Evolutionary conservation across 495 filamentous ascomycete species (phyloP).

Genomic region (Trichoderma erinaceum): DNA sequence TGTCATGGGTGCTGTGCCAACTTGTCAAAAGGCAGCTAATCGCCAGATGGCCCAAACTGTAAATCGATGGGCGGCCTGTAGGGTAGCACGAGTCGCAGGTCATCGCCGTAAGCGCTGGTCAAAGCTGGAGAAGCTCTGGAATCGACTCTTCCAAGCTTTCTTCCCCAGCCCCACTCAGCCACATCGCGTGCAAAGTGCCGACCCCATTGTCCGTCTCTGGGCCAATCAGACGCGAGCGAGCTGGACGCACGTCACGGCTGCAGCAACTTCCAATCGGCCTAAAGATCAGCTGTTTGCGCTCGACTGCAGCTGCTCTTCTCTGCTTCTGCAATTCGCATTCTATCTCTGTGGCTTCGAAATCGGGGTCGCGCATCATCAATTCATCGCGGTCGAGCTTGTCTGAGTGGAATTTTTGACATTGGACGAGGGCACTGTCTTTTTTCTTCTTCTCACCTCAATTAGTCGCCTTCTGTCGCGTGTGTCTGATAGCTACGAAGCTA

Average conservation of each 20-base stretch:
- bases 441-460: background rate
- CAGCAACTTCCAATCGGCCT: background rate
- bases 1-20: too few relatives aligned
- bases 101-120: background rate
- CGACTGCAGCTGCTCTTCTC: background rate
- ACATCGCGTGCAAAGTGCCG: background rate
- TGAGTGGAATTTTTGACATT: background rate
- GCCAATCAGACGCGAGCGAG: slow-evolving; percentile 5
- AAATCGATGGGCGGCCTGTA: background rate
- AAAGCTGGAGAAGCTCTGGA: background rate
- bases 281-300: slow-evolving; percentile 6
- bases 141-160: background rate
- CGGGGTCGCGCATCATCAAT: slow-evolving; percentile 1
- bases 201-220: background rate
- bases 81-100: background rate
- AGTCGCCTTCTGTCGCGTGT: background rate
- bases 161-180: slow-evolving; percentile 1
- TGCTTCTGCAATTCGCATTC: background rate
- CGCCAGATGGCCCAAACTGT: too few relatives aligned
- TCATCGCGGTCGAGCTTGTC: background rate
- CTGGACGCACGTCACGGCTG: slow-evolving; percentile 7
- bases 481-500: background rate
- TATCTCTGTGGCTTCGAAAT: background rate
- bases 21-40: too few relatives aligned
- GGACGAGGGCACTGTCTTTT: background rate